Evolutionary conservation across 2,329 filamentous ascomycete species (phyloP).

Genomic region (Ceratocystis huliohia): DNA sequence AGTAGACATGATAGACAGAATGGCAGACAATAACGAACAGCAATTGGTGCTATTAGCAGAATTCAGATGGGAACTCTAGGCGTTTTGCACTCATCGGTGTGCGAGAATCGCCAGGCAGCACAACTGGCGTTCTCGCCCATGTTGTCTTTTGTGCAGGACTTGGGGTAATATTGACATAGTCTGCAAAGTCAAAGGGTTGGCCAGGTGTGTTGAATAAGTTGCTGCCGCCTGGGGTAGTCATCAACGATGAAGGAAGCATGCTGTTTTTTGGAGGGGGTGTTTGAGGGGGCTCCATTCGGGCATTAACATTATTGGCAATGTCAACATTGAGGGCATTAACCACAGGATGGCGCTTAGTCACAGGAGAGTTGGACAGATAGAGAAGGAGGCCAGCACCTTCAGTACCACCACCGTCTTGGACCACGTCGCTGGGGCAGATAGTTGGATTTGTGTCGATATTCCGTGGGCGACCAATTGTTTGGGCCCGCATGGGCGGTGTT

Average conservation of each 20-base stretch:
- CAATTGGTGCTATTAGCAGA: constrained; percentile 15
- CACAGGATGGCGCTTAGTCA: constrained; percentile 36
- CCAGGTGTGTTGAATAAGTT: constrained; percentile 66
- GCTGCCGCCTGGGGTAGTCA: constrained; percentile 68
- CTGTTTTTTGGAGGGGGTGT: constrained; percentile 59
- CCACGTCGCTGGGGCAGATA: constrained; percentile 13
- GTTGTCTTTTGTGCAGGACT: constrained; percentile 72
- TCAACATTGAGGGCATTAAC: constrained; percentile 10
- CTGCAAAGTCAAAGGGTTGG: constrained; percentile 79
- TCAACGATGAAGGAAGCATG: constrained; percentile 68
- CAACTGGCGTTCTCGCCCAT: constrained; percentile 54
- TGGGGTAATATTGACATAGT: constrained; percentile 95
- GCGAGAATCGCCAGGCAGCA: constrained; percentile 48
- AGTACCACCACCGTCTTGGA: constrained; percentile 37
- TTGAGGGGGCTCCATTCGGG: constrained; percentile 54
- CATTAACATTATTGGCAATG: constrained; percentile 44
- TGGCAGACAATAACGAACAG: constrained; percentile 14
- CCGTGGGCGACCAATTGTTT: constrained; percentile 36
- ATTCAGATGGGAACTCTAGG: constrained; percentile 20
- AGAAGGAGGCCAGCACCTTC: constrained; percentile 71
- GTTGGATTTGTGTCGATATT: constrained; percentile 24
- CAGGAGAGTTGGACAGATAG: constrained; percentile 84
- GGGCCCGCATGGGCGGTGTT: constrained; percentile 59
- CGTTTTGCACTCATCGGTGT: constrained; percentile 20
- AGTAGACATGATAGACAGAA: not conserved